phyloP scores from a whole-genome alignment of 192 early-diverging fungal genomes.

The Phycomyces blakesleeanus region DNA sequence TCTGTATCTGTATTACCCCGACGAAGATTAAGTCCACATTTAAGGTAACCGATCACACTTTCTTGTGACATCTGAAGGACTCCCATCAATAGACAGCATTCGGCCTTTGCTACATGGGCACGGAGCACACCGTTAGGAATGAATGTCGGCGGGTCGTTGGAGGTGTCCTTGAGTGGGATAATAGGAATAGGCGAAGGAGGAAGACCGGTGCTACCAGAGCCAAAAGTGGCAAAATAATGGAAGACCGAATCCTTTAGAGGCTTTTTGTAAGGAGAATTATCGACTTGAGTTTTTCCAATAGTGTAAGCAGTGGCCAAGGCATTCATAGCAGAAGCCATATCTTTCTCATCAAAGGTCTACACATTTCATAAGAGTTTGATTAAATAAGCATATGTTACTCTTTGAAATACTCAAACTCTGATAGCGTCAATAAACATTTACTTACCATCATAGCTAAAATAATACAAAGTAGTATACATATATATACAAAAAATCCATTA shows the following conservation, averaged over 20 bases:
- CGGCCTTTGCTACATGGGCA: constrained; percentile 49
- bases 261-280: constrained; percentile 39
- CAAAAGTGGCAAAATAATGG: constrained; percentile 37
- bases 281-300: constrained; percentile 47
- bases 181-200: constrained; percentile 14
- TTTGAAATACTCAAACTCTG: too few relatives aligned
- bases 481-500: not conserved
- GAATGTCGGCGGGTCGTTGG: constrained; percentile 17
- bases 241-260: constrained; percentile 24
- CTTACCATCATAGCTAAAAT: constrained; percentile 27
- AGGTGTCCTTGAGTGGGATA: not conserved
- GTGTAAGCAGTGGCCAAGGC: constrained; percentile 36
- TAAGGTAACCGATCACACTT: constrained; percentile 48
- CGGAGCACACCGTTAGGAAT: constrained; percentile 50
- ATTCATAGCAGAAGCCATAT: constrained; percentile 44
- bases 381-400: too few relatives aligned
- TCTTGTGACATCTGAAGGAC: constrained; percentile 48
- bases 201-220: constrained; percentile 25
- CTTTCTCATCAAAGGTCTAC: constrained; percentile 44
- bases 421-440: too few relatives aligned
- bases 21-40: constrained; percentile 48
- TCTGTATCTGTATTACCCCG: too few relatives aligned
- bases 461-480: not conserved
- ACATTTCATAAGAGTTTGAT: not conserved
- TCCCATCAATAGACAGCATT: constrained; percentile 44